phyloP scores from a whole-genome alignment of 352 stramenopile species.

The Phytopythium vexans region DNA sequence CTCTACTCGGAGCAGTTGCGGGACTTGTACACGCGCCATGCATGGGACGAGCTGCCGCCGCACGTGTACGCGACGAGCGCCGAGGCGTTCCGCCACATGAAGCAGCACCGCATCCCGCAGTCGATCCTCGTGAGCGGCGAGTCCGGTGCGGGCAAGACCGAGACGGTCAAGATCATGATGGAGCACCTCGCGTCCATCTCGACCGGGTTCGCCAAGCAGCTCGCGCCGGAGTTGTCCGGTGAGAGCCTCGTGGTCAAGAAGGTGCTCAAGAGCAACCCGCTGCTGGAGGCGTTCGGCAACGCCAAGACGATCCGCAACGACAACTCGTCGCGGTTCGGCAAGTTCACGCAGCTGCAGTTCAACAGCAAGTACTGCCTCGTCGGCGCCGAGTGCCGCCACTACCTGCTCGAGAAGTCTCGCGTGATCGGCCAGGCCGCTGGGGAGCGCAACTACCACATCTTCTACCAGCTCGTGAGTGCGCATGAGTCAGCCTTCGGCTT shows the following conservation, averaged over 20 bases:
- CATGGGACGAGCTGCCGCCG: conserved; percentile 71
- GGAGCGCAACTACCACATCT: conserved; percentile 99
- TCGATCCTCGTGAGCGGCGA: conserved; percentile 94
- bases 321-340: conserved; percentile 95
- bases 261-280: conserved; percentile 88
- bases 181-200: conserved; percentile 90
- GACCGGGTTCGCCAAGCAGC: conserved; percentile 50
- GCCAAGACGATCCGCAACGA: conserved; percentile 93
- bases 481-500: conserved; percentile 61
- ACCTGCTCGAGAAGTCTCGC: conserved; percentile 97
- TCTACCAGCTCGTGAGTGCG: conserved; percentile 93
- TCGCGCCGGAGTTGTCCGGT: conserved; percentile 49
- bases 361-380: conserved; percentile 83
- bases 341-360: conserved; percentile 95
- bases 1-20: conserved; percentile 82
- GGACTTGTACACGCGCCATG: conserved; percentile 62
- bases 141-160: conserved; percentile 92
- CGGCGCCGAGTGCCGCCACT: conserved; percentile 88
- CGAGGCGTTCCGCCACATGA: conserved; percentile 83
- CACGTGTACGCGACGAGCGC: conserved; percentile 90
- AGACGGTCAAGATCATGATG: conserved; percentile 98
- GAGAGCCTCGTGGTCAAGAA: conserved; percentile 81
- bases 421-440: conserved; percentile 86
- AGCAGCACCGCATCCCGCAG: conserved; percentile 59
- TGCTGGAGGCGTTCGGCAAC: conserved; percentile 91